Evolutionary conservation across 176 grass and related monocot species (phyloP), one percentile per base, ranked within the genome.

Genomic region (Lolium multiflorum): DNA sequence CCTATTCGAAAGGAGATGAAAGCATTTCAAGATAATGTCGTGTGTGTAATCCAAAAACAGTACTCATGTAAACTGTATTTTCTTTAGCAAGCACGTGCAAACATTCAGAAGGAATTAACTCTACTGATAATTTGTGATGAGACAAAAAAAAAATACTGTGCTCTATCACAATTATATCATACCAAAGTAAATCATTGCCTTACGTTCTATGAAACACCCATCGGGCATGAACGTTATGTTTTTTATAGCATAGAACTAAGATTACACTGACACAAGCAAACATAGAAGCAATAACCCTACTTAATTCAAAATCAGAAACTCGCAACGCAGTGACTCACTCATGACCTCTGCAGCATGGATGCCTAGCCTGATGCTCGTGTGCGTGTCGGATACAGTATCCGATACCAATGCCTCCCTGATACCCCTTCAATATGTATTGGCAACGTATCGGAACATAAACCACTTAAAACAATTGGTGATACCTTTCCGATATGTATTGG

Each of bases 1-100:
- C 74, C 94, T 99, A 75, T 88, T 81, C 64, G 31, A 88, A 58
- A 71, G 77, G 72, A 78, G 41, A 76, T 56, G 54, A 88, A 70
- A 85, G 17, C 17, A 82, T 77, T 70, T 24, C 2, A 85, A 7
- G 18, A 73, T 41, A 84, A 64, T 47, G 15, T 74, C 35, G 73
- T 66, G 31, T 21, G 15, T 1, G 48, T 71, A 17, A 79, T 20
- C 17, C 84, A 37, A 26, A 60, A 48, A 46, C 57, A 16, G 74
- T 50, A 41, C 15, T 55, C 64, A 73, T 4, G 3, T 47, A 77
- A 11, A 87, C 78, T 4, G 0, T 25, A 91, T 59, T 1, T 77
- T 64, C 80, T 77, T 15, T 35, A 58, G 46, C 25, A 54, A 61
- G 17, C 39, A 2, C 41, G 41, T 43, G 7, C 41, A 43, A 43